These are phyloP conservation scores for Kodamaea fukazawae DNA, from an alignment of 805 yeast genomes.

Conservation along the genomic window DNA sequence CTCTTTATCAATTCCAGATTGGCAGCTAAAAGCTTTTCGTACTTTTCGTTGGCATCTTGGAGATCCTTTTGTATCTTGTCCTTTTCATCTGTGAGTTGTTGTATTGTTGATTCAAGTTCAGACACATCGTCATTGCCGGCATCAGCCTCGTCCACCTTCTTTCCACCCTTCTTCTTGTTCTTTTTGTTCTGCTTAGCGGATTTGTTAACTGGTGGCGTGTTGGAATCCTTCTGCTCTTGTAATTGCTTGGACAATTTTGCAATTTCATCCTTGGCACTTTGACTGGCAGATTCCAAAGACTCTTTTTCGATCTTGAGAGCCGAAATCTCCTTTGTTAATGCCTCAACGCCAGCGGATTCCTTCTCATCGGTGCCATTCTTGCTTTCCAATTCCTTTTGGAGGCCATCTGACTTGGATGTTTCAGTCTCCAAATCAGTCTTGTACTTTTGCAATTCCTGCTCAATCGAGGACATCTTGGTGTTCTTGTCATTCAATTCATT, in stretches of 20 bases:
- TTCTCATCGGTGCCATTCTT: no score
- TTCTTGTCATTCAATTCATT: neutral
- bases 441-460: no score
- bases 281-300: neutral
- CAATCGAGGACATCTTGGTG: no score
- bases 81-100: conserved; percentile 5
- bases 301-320: neutral
- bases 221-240: conserved; percentile 6
- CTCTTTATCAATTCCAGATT: conserved; percentile 18
- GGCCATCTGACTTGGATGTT: no score
- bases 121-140: neutral
- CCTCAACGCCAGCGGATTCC: no score
- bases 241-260: conserved; percentile 4
- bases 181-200: conserved; percentile 1
- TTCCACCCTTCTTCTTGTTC: conserved; percentile 18
- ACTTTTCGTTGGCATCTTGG: conserved; percentile 15
- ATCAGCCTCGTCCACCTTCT: conserved; percentile 22
- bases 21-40: conserved; percentile 13
- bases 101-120: conserved; percentile 1
- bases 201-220: neutral
- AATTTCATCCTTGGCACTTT: conserved; percentile 4
- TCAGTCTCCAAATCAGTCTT: no score
- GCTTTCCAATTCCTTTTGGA: no score
- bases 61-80: conserved; percentile 4
- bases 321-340: neutral